Evolutionary conservation across 495 filamentous ascomycete genomes (phyloP).

Genomic region (Penicillium nucicola): DNA sequence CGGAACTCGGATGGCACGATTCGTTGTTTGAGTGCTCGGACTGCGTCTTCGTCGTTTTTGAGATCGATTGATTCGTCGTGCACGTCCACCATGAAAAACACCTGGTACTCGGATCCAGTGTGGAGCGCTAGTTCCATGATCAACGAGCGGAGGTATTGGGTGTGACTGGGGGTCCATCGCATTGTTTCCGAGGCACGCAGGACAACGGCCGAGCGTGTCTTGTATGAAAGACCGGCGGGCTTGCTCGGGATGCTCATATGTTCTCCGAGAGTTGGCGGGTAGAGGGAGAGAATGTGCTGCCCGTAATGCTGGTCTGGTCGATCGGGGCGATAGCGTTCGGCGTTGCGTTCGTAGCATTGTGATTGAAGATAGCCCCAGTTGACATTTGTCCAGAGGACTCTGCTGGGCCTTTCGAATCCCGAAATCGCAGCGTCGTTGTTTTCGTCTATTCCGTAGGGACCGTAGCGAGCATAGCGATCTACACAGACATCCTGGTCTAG

Average conservation of each 20-base stretch:
- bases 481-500: conserved; percentile 40
- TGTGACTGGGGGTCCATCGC: conserved; percentile 63
- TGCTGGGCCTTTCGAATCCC: not conserved
- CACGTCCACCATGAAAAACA: conserved; percentile 70
- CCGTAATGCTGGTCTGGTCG: not conserved
- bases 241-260: not conserved
- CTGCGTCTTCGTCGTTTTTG: conserved; percentile 49
- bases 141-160: conserved; percentile 65
- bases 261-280: not conserved
- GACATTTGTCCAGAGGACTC: not conserved
- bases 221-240: not conserved
- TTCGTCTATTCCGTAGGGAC: conserved; percentile 43
- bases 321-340: not conserved
- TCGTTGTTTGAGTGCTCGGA: conserved; percentile 48
- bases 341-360: conserved; percentile 1
- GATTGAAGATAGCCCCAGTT: conserved; percentile 3
- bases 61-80: conserved; percentile 54
- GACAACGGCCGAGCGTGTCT: conserved; percentile 58
- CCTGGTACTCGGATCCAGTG: conserved; percentile 70
- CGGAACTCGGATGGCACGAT: conserved; percentile 60
- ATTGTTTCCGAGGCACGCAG: conserved; percentile 64
- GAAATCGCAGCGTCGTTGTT: conserved; percentile 4
- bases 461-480: conserved; percentile 46
- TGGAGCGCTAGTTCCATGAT: conserved; percentile 70
- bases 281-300: not conserved